Percentiles rank a stretch among this genome's conserved stretches.
phyloP scores from a whole-genome alignment of 768 basidiomycete species.

The Rhodotorula graminis region DNA sequence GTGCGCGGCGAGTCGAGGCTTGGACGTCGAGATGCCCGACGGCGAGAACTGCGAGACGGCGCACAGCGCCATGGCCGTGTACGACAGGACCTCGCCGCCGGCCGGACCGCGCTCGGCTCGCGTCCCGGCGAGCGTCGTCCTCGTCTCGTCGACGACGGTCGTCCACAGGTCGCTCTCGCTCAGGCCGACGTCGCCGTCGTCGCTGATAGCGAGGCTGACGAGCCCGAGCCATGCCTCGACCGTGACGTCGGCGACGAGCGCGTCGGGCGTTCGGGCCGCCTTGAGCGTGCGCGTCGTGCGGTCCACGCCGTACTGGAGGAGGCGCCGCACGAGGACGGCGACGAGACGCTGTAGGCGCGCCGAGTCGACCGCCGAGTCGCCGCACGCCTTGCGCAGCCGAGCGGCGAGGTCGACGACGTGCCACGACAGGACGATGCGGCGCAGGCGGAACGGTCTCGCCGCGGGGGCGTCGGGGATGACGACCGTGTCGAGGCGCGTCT shows the following conservation, averaged over 20 bases:
- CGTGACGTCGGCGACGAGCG: slow-evolving; percentile 35
- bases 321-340: slow-evolving; percentile 52
- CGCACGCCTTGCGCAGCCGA: slow-evolving; percentile 46
- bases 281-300: slow-evolving; percentile 51
- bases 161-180: slow-evolving; percentile 29
- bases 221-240: slow-evolving; percentile 72
- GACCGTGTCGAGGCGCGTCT: slow-evolving; percentile 43
- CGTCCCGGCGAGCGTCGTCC: neutral
- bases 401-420: slow-evolving; percentile 59
- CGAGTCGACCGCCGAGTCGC: neutral
- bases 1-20: slow-evolving; percentile 52
- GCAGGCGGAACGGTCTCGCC: slow-evolving; percentile 48
- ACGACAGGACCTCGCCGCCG: slow-evolving; percentile 65
- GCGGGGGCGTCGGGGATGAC: slow-evolving; percentile 48
- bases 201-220: slow-evolving; percentile 55
- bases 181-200: neutral
- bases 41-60: slow-evolving; percentile 72
- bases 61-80: slow-evolving; percentile 62
- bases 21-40: slow-evolving; percentile 52
- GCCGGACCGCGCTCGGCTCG: slow-evolving; percentile 13
- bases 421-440: slow-evolving; percentile 56
- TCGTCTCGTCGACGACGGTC: slow-evolving; percentile 23
- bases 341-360: slow-evolving; percentile 26
- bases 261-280: neutral
- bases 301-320: slow-evolving; percentile 58